Conservation (phyloP, 805 yeast genomes). For the Candida yuanshanica region DNA sequence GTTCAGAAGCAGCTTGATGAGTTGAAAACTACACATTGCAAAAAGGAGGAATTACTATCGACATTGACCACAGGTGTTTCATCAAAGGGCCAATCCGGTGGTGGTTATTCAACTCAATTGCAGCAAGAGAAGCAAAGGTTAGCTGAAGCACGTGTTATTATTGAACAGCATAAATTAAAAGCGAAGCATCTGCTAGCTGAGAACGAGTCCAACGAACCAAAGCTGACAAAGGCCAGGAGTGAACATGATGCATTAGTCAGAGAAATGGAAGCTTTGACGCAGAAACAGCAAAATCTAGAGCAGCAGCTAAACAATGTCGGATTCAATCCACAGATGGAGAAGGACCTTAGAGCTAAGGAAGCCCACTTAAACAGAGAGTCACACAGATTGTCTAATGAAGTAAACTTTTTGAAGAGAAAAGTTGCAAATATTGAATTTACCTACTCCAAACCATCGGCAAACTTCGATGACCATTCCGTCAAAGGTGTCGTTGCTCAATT, state of each 20-base stretch:
- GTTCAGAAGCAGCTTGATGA: conserved; percentile 39
- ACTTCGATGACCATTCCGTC: conserved; percentile 58
- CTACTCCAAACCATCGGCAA: conserved; percentile 57
- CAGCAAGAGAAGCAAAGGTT: conserved; percentile 53
- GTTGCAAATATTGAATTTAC: conserved; percentile 73
- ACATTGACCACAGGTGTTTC: conserved; percentile 88
- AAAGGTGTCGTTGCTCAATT: conserved; percentile 89
- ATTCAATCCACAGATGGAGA: conserved; percentile 42
- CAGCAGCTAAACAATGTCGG: conserved; percentile 47
- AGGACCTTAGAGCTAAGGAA: conserved; percentile 43
- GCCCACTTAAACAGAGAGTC: conserved; percentile 37
- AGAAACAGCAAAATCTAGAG: conserved; percentile 34
- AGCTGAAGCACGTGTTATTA: conserved; percentile 45
- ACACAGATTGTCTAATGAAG: conserved; percentile 37
- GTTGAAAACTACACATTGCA: conserved; percentile 42
- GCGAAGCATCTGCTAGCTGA: conserved; percentile 53
- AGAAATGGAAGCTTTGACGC: conserved; percentile 39
- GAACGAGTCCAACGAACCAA: conserved; percentile 37
- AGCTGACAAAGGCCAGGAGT: conserved; percentile 45
- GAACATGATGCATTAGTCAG: conserved; percentile 38
- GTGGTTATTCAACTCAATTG: conserved; percentile 73
- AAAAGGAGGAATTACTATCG: conserved; percentile 74
- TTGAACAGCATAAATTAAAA: conserved; percentile 56
- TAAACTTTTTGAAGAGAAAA: conserved; percentile 52
- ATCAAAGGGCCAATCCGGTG: conserved; percentile 64